Evolutionary conservation across 257 asterid species (phyloP), one percentile per base, ranked within the genome.

Genomic region (Fraxinus quadrangulata): DNA sequence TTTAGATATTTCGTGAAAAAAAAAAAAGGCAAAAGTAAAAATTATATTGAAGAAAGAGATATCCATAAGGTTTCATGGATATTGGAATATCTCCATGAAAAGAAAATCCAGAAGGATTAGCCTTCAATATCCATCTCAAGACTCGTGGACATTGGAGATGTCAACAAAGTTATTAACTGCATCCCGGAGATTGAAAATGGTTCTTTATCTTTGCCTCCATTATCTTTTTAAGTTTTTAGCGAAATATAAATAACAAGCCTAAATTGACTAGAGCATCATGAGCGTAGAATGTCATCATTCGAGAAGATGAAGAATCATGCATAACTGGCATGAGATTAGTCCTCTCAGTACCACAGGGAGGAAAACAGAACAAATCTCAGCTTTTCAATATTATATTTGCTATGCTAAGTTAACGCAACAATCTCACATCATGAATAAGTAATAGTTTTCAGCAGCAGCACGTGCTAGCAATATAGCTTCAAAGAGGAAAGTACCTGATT

Each of bases 401-500:
- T 1, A 59, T n/a, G 31, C 67, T n/a, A 19, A 42, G 51, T 42
- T 11, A 42, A 23, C 30, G 4, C 67, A 9, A 23, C 31, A 59
- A 59, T 21, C 14, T n/a, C 67, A 10, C 23, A 23, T 59, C 31
- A 59, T 21, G 67, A 59, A 59, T 56, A 8, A 21, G 67, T 2
- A 47, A 14, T 47, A 47, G 21, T 4, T 47, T 47, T 23, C 67
- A n/a, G 31, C 31, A 21, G 30, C 13, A 69, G 66, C 70, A 16
- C 1, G 39, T n/a, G 39, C 31, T 13, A 59, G 78, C 4, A 82
- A 67, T 78, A 75, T 47, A 42, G 30, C 45, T 40, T 59, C 23
- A 17, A 76, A 42, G 67, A 56, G 51, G 40, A 6, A 85, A 21
- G 68, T 85, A 96, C 99, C 99, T 96, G 99, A 84, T 79, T 87